Conservation (phyloP, 2,329 filamentous ascomycete species). For the Diplodia corticola region DNA sequence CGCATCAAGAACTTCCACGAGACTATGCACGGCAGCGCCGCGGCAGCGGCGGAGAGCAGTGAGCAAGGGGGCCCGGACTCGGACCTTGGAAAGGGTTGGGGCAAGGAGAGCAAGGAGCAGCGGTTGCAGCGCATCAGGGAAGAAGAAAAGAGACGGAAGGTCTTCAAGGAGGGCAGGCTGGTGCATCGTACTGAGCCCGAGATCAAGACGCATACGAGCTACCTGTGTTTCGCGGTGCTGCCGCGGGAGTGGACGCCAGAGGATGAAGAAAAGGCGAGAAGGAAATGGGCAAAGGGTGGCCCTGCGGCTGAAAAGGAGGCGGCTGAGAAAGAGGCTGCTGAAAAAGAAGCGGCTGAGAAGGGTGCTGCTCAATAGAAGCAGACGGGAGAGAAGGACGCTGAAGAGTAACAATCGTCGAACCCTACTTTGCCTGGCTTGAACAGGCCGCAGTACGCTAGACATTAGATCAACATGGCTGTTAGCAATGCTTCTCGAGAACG, state of each 20-base stretch:
- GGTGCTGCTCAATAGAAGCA: neutral
- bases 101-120: conserved; percentile 28
- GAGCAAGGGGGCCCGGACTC: conserved; percentile 31
- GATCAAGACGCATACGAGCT: conserved; percentile 95
- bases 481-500: neutral
- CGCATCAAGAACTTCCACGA: conserved; percentile 66
- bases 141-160: conserved; percentile 48
- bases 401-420: neutral
- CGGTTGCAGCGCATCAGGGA: conserved; percentile 35
- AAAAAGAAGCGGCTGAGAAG: neutral
- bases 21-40: conserved; percentile 43
- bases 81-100: conserved; percentile 26
- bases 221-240: conserved; percentile 87
- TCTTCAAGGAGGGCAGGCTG: conserved; percentile 68
- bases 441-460: neutral
- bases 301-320: neutral
- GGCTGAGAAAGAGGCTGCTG: neutral
- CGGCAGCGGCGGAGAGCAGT: conserved; percentile 39
- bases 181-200: conserved; percentile 82
- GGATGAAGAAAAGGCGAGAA: conserved; percentile 70
- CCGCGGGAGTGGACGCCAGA: conserved; percentile 83
- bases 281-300: conserved; percentile 20
- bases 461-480: neutral
- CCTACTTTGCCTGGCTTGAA: neutral
- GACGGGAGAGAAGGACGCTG: neutral